Evolutionary conservation across 1,284 basidiomycete species (phyloP).

Genomic region (Microbotryum violaceum): DNA sequence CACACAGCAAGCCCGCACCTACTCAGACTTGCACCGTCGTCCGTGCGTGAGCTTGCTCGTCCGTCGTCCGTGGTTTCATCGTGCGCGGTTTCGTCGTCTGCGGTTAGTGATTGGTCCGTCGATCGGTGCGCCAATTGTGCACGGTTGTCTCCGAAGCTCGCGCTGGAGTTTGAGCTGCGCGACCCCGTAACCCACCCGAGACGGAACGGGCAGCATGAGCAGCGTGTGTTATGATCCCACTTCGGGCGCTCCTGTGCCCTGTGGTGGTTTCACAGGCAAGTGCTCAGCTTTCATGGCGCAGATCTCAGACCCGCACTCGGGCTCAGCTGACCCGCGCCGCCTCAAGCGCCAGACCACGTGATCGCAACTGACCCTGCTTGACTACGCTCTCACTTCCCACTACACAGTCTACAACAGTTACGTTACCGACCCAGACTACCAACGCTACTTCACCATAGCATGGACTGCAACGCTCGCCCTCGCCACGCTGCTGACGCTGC

Average conservation of each 20-base stretch:
- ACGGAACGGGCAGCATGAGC: neutral
- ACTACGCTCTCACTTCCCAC: neutral
- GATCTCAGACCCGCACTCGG: too few relatives aligned
- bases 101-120: too few relatives aligned
- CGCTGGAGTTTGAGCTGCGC: too few relatives aligned
- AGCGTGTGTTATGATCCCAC: slow-evolving; percentile 6
- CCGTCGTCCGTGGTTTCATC: too few relatives aligned
- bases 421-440: slow-evolving; percentile 21
- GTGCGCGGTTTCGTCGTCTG: too few relatives aligned
- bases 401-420: slow-evolving; percentile 26
- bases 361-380: neutral
- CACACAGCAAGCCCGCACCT: too few relatives aligned
- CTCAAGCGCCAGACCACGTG: neutral
- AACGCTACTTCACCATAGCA: slow-evolving; percentile 17
- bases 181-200: too few relatives aligned
- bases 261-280: slow-evolving; percentile 18
- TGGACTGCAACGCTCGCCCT: slow-evolving; percentile 17
- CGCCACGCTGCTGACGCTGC: slow-evolving; percentile 9
- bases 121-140: too few relatives aligned
- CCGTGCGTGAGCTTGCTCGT: too few relatives aligned
- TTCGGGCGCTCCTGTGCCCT: slow-evolving; percentile 10
- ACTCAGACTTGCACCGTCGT: too few relatives aligned
- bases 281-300: neutral
- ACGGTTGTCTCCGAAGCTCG: too few relatives aligned
- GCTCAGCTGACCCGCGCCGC: neutral